Evolutionary conservation across 352 stramenopile genomes (phyloP).

Genomic region (Globisporangium alternatum): DNA sequence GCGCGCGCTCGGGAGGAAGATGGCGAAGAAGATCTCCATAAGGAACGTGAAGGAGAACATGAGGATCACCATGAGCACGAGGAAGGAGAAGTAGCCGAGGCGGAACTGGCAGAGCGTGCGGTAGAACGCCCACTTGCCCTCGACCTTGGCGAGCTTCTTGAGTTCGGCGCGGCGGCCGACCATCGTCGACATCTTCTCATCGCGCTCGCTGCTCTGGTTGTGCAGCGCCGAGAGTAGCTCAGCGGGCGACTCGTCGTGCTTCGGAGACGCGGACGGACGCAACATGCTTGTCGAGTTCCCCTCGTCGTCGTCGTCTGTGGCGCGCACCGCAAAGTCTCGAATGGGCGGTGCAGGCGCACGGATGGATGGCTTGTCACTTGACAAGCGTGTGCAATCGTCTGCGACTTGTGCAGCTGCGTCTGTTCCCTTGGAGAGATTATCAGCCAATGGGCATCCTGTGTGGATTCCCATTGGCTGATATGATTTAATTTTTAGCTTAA

Average conservation of each 20-base stretch:
- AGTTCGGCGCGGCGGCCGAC: conserved; percentile 62
- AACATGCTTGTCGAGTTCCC: conserved; percentile 11
- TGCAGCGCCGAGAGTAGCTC: conserved; percentile 19
- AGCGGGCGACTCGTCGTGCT: conserved; percentile 15
- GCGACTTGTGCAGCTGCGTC: conserved; percentile 14
- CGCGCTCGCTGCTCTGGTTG: conserved; percentile 34
- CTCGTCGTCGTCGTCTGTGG: neutral
- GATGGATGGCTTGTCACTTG: conserved; percentile 3
- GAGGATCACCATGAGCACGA: conserved; percentile 88
- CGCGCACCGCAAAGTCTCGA: conserved; percentile 4
- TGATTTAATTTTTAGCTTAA: too few relatives aligned
- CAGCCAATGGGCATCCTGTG: neutral
- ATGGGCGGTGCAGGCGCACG: neutral
- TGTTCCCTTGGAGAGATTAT: neutral
- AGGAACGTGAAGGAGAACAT: conserved; percentile 89
- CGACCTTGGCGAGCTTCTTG: conserved; percentile 55
- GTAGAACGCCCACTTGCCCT: conserved; percentile 73
- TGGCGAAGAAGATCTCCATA: conserved; percentile 91
- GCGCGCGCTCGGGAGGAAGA: conserved; percentile 79
- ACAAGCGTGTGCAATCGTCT: neutral
- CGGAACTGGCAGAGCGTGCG: conserved; percentile 80
- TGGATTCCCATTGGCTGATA: neutral
- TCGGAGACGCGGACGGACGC: conserved; percentile 5
- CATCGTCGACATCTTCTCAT: conserved; percentile 58
- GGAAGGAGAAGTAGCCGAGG: conserved; percentile 86